Percentiles rank a stretch among this genome's conserved stretches.
phyloP scores from a whole-genome alignment of 1,139 yeast species.

The Pichia sp. region DNA sequence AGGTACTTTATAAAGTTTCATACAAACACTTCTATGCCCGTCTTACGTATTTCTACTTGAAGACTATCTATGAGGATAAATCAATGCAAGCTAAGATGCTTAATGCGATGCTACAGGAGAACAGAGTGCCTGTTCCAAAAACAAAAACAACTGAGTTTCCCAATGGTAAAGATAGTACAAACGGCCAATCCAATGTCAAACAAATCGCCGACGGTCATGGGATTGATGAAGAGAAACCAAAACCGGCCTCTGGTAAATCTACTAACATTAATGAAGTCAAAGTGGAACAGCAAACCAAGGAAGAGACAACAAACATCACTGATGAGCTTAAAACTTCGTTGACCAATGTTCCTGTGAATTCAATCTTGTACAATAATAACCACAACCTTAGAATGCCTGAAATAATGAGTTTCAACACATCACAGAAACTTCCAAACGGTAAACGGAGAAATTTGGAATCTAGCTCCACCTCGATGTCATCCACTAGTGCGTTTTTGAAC shows the following conservation, averaged over 20 bases:
- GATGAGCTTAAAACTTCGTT: neutral
- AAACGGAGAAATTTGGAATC: neutral
- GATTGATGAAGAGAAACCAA: neutral
- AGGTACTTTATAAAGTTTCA: constrained; percentile 19
- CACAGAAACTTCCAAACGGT: neutral
- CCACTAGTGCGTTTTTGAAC: neutral
- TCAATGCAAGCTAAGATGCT: constrained; percentile 20
- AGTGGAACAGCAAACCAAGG: neutral
- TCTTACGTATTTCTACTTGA: constrained; percentile 22
- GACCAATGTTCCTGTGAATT: constrained; percentile 1
- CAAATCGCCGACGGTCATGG: too few relatives aligned
- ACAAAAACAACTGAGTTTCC: neutral
- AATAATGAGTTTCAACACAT: neutral
- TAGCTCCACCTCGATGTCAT: neutral
- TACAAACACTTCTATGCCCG: constrained; percentile 24
- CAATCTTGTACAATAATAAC: neutral
- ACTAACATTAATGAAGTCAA: too few relatives aligned
- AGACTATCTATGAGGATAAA: constrained; percentile 23
- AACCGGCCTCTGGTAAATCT: too few relatives aligned
- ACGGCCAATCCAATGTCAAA: too few relatives aligned
- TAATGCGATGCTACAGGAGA: constrained; percentile 14
- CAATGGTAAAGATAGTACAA: neutral
- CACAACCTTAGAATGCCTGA: neutral
- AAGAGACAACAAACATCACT: neutral
- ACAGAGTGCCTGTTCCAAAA: neutral